Conservation (phyloP, 768 basidiomycete species). For the Suillus alpinus region DNA sequence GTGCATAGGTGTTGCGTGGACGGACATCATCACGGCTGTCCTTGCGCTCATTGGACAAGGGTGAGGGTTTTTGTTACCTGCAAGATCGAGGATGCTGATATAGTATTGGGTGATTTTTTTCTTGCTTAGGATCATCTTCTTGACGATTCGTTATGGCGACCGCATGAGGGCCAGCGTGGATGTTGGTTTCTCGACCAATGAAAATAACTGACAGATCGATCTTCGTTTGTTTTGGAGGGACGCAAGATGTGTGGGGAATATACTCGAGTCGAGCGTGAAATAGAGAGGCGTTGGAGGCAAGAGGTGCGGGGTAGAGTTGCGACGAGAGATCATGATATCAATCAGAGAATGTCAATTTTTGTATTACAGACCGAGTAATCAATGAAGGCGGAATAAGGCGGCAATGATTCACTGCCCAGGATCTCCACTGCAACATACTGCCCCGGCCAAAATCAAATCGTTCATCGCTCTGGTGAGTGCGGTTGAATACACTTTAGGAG, state of each 20-base stretch:
- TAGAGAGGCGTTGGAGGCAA: constrained; percentile 59
- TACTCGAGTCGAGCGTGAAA: constrained; percentile 64
- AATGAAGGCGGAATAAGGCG: background rate
- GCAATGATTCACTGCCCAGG: constrained; percentile 51
- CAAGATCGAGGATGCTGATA: background rate
- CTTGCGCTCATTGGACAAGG: constrained; percentile 46
- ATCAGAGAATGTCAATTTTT: constrained; percentile 4
- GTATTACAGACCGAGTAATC: background rate
- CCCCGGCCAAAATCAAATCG: constrained; percentile 38
- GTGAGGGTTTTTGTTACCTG: constrained; percentile 34
- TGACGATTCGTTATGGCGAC: constrained; percentile 48
- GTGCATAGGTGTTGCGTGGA: constrained; percentile 41
- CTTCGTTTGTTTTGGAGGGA: background rate
- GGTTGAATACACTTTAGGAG: background rate
- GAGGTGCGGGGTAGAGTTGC: constrained; percentile 55
- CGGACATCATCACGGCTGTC: constrained; percentile 42
- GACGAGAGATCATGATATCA: background rate
- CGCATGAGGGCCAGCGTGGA: constrained; percentile 50
- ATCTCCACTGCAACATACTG: constrained; percentile 78
- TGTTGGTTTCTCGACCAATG: constrained; percentile 40
- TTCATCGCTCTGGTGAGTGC: background rate
- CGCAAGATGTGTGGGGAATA: background rate
- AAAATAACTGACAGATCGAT: constrained; percentile 29
- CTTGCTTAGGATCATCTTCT: constrained; percentile 39
- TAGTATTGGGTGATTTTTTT: background rate